Conservation (phyloP, 805 yeast species). For the Kodamaea restingae region DNA sequence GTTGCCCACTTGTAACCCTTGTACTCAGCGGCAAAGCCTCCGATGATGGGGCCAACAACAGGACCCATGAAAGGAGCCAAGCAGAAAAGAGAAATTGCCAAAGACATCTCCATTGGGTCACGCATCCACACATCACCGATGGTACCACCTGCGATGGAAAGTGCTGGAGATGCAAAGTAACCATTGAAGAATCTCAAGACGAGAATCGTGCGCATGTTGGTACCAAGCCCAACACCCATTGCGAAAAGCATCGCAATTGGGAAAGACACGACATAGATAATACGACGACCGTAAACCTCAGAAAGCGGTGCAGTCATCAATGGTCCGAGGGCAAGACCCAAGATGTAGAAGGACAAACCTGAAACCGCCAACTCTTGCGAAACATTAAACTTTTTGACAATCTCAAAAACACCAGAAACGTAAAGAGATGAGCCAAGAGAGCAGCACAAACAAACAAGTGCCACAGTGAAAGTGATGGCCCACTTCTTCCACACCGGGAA, state of each 20-base stretch:
- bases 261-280: constrained; percentile 54
- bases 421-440: constrained; percentile 73
- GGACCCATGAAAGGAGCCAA: constrained; percentile 81
- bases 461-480: constrained; percentile 61
- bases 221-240: constrained; percentile 68
- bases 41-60: constrained; percentile 69
- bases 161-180: constrained; percentile 72
- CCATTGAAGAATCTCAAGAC: constrained; percentile 75
- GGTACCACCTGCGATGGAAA: constrained; percentile 84
- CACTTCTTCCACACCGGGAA: constrained; percentile 66
- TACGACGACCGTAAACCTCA: constrained; percentile 64
- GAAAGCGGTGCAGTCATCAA: constrained; percentile 69
- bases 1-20: constrained; percentile 68
- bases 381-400: constrained; percentile 45
- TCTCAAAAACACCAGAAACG: constrained; percentile 59
- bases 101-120: constrained; percentile 52
- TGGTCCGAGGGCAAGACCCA: constrained; percentile 73
- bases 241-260: constrained; percentile 68
- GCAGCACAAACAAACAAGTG: constrained; percentile 61
- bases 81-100: constrained; percentile 77
- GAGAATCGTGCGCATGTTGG: constrained; percentile 56
- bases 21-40: constrained; percentile 62
- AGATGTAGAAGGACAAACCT: constrained; percentile 64
- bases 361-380: constrained; percentile 59
- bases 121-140: constrained; percentile 68